A percentile compares a stretch with the other conserved stretches of the same genome.
Conservation (phyloP, 2,329 filamentous ascomycete species). For the Colletotrichum incanum region DNA sequence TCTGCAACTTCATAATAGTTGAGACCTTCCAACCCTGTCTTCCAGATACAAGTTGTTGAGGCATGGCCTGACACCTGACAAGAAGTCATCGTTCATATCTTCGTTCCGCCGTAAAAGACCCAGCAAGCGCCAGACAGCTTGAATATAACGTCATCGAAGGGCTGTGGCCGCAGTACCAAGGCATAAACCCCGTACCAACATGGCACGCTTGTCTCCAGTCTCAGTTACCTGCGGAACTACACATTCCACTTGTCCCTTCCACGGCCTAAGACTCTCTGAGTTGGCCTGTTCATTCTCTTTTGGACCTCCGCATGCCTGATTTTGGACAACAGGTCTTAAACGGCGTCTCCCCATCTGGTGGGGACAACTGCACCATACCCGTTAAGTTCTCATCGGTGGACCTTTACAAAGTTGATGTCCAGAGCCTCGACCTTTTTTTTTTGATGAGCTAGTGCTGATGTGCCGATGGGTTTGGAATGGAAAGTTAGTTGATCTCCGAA, state of each 20-base stretch:
- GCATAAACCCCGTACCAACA: background rate
- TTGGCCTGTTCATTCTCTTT: background rate
- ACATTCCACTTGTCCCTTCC: background rate
- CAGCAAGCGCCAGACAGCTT: background rate
- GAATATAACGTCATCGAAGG: background rate
- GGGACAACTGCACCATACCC: background rate
- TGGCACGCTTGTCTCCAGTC: too few relatives aligned
- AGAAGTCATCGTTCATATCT: background rate
- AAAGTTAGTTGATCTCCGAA: background rate
- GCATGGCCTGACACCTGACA: background rate
- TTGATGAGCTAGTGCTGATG: background rate
- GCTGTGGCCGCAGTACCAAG: background rate
- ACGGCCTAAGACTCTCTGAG: too few relatives aligned
- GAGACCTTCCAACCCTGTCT: background rate
- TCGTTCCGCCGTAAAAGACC: background rate
- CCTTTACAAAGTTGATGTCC: too few relatives aligned
- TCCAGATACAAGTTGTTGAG: background rate
- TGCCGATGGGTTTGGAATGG: background rate
- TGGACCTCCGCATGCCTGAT: background rate
- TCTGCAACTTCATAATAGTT: background rate
- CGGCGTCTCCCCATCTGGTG: background rate
- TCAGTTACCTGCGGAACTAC: background rate
- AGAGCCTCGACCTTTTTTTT: background rate
- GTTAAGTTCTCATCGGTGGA: background rate
- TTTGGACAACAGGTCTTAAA: background rate